phyloP scores from a whole-genome alignment of 306 rosid species.

The Castanopsis chinensis region DNA sequence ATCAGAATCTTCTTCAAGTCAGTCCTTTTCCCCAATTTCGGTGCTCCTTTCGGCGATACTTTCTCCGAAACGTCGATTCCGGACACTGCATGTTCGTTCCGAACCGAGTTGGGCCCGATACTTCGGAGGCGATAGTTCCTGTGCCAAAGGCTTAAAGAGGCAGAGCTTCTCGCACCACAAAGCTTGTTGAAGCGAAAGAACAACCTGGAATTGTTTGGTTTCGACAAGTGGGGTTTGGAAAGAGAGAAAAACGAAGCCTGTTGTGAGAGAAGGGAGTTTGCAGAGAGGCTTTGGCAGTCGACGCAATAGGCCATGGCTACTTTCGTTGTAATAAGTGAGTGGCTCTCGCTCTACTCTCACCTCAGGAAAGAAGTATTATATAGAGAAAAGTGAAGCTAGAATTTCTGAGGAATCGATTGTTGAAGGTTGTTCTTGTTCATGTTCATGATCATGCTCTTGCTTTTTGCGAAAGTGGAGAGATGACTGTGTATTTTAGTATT shows the following conservation, averaged over 20 bases:
- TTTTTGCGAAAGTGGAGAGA: too few species aligned
- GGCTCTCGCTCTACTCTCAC: too few species aligned
- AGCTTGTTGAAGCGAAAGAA: conserved; percentile 14
- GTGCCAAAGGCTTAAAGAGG: conserved; percentile 23
- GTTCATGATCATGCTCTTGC: too few species aligned
- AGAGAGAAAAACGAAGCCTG: conserved; percentile 10
- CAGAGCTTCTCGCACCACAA: not conserved
- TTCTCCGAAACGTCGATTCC: not conserved
- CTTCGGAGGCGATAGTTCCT: not conserved
- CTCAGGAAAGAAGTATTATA: too few species aligned
- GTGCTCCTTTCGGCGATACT: not conserved
- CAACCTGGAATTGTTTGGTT: conserved; percentile 13
- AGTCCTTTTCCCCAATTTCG: conserved; percentile 56
- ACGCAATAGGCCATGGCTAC: conserved; percentile 37
- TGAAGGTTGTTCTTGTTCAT: not conserved
- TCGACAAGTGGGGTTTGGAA: conserved; percentile 9
- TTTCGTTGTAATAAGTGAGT: too few species aligned
- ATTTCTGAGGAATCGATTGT: not conserved
- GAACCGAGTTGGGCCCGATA: conserved; percentile 19
- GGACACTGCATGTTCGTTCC: not conserved
- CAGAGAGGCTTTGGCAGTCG: conserved; percentile 22
- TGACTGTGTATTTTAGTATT: too few species aligned
- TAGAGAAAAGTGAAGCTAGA: not conserved
- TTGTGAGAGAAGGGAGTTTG: conserved; percentile 8
- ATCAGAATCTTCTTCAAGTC: conserved; percentile 90